phyloP scores from a whole-genome alignment of 2,329 filamentous ascomycete genomes.

The Apiospora aurea region DNA sequence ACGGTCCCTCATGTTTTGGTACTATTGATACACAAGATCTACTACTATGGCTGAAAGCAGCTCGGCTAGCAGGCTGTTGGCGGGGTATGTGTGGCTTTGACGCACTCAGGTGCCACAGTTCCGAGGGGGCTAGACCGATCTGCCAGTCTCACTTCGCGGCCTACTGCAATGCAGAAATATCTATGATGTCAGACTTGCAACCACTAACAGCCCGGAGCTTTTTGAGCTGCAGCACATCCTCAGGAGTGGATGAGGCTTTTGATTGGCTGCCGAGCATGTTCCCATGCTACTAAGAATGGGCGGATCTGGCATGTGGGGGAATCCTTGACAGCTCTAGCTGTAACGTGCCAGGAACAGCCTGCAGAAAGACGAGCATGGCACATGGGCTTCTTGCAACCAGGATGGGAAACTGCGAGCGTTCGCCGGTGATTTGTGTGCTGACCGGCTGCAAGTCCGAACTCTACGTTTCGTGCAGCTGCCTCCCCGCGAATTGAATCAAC shows the following conservation, averaged over 20 bases:
- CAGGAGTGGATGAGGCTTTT: not conserved
- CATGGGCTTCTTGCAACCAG: slow-evolving; percentile 6
- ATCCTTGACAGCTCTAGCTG: slow-evolving; percentile 2
- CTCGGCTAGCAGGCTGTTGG: not conserved
- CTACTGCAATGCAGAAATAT: not conserved
- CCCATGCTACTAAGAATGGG: not conserved
- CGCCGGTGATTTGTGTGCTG: not conserved
- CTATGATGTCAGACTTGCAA: slow-evolving; percentile 15
- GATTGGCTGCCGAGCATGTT: slow-evolving; percentile 17
- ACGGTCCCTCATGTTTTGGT: not conserved
- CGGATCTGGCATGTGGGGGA: slow-evolving; percentile 5
- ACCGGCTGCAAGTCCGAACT: not conserved
- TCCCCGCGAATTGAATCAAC: not conserved
- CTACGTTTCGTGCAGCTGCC: not conserved
- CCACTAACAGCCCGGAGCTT: slow-evolving; percentile 1
- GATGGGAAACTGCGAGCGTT: not conserved
- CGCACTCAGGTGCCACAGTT: not conserved
- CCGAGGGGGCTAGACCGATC: slow-evolving; percentile 1
- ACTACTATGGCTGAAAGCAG: slow-evolving; percentile 1
- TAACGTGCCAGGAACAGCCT: slow-evolving; percentile 10
- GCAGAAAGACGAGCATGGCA: not conserved
- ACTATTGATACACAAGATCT: not conserved
- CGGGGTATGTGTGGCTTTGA: slow-evolving; percentile 20
- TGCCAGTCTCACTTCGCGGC: not conserved
- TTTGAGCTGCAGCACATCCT: slow-evolving; percentile 7